Percentiles rank a stretch among this genome's conserved stretches.
These are phyloP conservation scores for Chlamydomonas asymmetrica DNA, from an alignment of 139 green algal genomes.

Conservation along the genomic window DNA sequence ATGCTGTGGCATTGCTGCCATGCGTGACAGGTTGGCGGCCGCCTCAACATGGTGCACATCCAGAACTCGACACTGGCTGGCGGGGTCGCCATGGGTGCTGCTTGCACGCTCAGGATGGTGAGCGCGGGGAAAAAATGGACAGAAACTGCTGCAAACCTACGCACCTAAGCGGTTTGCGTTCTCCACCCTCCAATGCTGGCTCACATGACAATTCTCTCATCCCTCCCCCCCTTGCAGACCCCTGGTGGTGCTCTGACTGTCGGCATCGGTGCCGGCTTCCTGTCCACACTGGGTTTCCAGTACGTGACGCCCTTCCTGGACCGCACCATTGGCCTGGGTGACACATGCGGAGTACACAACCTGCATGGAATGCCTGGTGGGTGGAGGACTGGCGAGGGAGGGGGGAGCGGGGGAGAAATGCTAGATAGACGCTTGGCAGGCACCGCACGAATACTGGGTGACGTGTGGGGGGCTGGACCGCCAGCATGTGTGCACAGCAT, in stretches of 20 bases:
- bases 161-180: too few relatives aligned
- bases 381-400: neutral
- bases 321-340: conserved; percentile 44
- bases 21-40: neutral
- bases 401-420: too few relatives aligned
- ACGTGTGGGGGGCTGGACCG: too few relatives aligned
- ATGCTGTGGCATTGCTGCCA: neutral
- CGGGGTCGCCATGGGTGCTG: conserved; percentile 65
- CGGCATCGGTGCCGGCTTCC: conserved; percentile 47
- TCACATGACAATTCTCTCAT: too few relatives aligned
- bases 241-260: conserved; percentile 46
- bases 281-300: conserved; percentile 49
- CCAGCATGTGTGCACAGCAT: too few relatives aligned
- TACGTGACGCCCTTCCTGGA: conserved; percentile 49
- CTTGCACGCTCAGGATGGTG: conserved; percentile 41
- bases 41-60: conserved; percentile 36
- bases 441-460: too few relatives aligned
- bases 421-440: too few relatives aligned
- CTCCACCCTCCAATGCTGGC: too few relatives aligned
- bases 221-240: neutral
- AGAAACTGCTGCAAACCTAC: too few relatives aligned
- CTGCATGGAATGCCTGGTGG: conserved; percentile 57
- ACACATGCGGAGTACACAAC: conserved; percentile 74
- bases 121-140: too few relatives aligned
- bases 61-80: conserved; percentile 65